Conservation (phyloP, 768 basidiomycete species). For the Xerocomus spinulosus region DNA sequence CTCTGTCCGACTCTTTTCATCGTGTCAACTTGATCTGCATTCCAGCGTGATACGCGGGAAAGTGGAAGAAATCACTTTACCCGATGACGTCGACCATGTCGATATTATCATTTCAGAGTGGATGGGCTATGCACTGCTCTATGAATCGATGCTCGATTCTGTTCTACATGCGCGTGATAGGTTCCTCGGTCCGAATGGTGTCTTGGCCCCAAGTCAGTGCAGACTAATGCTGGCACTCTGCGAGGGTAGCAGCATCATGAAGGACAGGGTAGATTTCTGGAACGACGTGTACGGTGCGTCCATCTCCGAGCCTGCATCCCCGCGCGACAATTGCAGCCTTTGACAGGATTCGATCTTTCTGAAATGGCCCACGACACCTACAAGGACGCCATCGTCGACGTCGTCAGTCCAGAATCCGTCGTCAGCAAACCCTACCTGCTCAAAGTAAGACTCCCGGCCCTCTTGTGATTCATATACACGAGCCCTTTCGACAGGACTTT, state of each 20-base stretch:
- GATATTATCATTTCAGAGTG: constrained; percentile 97
- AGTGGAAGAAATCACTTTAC: constrained; percentile 81
- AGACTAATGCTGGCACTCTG: constrained; percentile 81
- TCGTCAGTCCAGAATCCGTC: constrained; percentile 61
- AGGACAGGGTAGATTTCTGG: constrained; percentile 89
- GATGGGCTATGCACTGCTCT: constrained; percentile 92
- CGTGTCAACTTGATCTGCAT: constrained; percentile 5
- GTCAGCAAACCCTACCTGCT: constrained; percentile 59
- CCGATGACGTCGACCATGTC: constrained; percentile 67
- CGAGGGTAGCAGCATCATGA: constrained; percentile 67
- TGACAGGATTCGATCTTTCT: constrained; percentile 85
- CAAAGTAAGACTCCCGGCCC: constrained; percentile 48
- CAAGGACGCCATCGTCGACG: constrained; percentile 80
- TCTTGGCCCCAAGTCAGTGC: constrained; percentile 91
- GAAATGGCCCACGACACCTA: constrained; percentile 73
- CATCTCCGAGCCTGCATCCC: not conserved
- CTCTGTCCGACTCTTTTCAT: not conserved
- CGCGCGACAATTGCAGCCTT: not conserved
- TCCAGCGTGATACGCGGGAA: constrained; percentile 80
- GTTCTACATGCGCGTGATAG: constrained; percentile 85
- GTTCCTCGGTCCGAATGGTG: constrained; percentile 64
- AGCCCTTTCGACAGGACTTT: constrained; percentile 56
- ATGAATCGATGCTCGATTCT: constrained; percentile 97
- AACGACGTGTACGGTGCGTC: constrained; percentile 78
- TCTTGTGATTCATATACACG: too few species aligned